phyloP scores from a whole-genome alignment of 2,329 filamentous ascomycete genomes.

The Tolypocladium endophyticum region DNA sequence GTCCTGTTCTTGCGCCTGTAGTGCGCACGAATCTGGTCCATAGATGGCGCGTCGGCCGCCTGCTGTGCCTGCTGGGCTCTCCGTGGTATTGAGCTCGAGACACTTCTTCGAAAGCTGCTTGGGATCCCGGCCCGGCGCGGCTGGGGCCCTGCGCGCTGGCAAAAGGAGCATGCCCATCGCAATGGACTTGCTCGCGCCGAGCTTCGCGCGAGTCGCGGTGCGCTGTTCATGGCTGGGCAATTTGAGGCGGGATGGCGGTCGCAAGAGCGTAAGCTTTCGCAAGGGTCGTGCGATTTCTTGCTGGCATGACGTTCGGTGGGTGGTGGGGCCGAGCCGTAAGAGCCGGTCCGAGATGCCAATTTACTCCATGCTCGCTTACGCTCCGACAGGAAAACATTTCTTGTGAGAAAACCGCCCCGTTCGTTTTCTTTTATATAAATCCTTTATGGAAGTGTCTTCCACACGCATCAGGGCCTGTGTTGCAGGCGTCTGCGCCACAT shows the following conservation, averaged over 20 bases:
- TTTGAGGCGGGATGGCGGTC: not conserved
- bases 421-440: no score
- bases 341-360: not conserved
- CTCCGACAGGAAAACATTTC: no score
- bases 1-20: conserved; percentile 60
- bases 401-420: no score
- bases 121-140: conserved; percentile 9
- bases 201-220: conserved; percentile 24
- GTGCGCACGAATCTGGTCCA: conserved; percentile 54
- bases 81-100: conserved; percentile 17
- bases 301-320: not conserved
- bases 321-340: not conserved
- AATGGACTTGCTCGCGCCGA: conserved; percentile 13
- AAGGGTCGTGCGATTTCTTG: not conserved
- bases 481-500: not conserved
- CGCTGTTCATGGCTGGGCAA: conserved; percentile 25
- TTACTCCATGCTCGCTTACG: no score
- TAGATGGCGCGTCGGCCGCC: conserved; percentile 23
- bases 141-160: conserved; percentile 21
- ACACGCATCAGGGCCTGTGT: no score
- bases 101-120: conserved; percentile 19
- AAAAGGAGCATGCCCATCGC: conserved; percentile 27
- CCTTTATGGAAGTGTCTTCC: no score
- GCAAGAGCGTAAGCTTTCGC: not conserved
- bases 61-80: conserved; percentile 16